Evolutionary conservation across 495 filamentous ascomycete genomes (phyloP).

Genomic region (Penicillium paradoxum): DNA sequence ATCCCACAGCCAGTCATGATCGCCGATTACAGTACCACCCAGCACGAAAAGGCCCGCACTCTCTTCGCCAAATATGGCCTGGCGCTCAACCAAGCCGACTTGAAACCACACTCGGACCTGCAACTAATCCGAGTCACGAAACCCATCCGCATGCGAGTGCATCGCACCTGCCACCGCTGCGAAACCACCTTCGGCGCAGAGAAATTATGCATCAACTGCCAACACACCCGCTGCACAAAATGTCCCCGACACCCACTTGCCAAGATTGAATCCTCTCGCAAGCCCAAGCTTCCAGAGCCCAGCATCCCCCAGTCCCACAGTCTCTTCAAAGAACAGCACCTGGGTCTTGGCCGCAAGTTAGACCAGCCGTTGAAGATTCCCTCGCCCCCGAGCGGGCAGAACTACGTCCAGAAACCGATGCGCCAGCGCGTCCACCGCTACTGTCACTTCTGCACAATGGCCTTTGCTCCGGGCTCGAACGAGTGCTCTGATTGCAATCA

Average conservation of each 20-base stretch:
- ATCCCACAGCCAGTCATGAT: constrained; percentile 25
- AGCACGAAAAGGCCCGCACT: constrained; percentile 64
- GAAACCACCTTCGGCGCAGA: constrained; percentile 65
- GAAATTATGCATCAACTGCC: constrained; percentile 66
- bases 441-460: constrained; percentile 69
- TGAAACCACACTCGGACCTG: constrained; percentile 52
- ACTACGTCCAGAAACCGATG: constrained; percentile 60
- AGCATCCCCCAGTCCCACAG: constrained; percentile 9
- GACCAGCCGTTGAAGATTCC: constrained; percentile 49
- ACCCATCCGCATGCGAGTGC: constrained; percentile 86
- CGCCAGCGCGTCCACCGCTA: constrained; percentile 67
- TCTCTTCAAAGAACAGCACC: constrained; percentile 5
- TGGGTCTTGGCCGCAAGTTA: constrained; percentile 14
- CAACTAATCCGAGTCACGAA: constrained; percentile 74
- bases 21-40: constrained; percentile 34
- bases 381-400: constrained; percentile 62
- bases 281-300: constrained; percentile 25
- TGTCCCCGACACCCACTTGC: constrained; percentile 65
- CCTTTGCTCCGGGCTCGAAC: constrained; percentile 55
- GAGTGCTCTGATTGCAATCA: constrained; percentile 70
- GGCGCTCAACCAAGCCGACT: constrained; percentile 64
- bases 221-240: constrained; percentile 71
- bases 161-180: constrained; percentile 75
- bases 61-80: constrained; percentile 73
- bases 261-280: constrained; percentile 24